Evolutionary conservation across 306 rosid species (phyloP).

Genomic region (Psophocarpus tetragonolobus): DNA sequence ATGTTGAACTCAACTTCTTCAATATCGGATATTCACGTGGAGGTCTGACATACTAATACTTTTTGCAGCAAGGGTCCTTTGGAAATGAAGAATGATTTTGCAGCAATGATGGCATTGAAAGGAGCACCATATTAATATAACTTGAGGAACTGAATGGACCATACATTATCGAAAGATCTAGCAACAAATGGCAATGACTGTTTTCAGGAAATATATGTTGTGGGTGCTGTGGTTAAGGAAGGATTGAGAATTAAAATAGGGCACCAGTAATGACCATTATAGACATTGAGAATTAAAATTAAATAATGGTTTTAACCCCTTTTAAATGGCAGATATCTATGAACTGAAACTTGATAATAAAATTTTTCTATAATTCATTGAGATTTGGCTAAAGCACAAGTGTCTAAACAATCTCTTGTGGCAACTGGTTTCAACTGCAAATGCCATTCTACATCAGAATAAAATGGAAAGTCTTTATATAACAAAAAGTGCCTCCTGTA

Average conservation of each 20-base stretch:
- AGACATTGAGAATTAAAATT: neutral
- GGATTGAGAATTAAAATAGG: too few species aligned
- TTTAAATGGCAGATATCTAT: too few species aligned
- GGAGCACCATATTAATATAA: neutral
- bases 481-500: neutral
- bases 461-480: neutral
- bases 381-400: too few species aligned
- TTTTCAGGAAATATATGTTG: too few species aligned
- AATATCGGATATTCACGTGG: neutral
- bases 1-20: neutral
- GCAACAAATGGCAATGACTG: neutral
- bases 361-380: neutral
- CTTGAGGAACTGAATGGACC: neutral
- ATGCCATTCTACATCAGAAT: too few species aligned
- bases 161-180: neutral
- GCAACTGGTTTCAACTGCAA: too few species aligned
- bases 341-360: too few species aligned
- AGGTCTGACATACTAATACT: neutral
- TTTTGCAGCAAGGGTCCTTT: neutral
- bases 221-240: too few species aligned
- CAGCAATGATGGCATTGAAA: neutral
- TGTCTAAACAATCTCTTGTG: too few species aligned
- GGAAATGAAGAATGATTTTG: neutral
- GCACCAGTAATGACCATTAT: neutral
- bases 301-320: neutral